phyloP scores from a whole-genome alignment of 768 basidiomycete species.

The Baorangia bicolor region DNA sequence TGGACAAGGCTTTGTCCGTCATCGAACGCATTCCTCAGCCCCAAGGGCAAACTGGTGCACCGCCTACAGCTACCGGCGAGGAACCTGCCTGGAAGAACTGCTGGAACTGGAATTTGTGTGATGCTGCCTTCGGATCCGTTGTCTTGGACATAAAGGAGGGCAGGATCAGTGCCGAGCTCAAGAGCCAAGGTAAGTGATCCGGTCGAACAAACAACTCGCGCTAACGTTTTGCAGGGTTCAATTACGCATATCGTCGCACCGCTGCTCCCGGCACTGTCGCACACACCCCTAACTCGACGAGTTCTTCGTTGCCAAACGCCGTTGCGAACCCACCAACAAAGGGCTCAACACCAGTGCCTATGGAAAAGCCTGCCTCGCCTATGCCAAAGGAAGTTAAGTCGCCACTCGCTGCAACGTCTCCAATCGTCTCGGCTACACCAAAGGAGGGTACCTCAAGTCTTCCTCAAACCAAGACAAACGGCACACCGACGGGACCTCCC shows the following conservation, averaged over 20 bases:
- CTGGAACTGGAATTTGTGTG: conserved; percentile 99
- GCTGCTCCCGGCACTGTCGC: conserved; percentile 51
- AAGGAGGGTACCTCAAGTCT: conserved; percentile 37
- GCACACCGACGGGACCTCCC: conserved; percentile 28
- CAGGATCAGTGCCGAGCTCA: conserved; percentile 86
- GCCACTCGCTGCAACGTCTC: conserved; percentile 35
- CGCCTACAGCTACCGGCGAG: conserved; percentile 60
- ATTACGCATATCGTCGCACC: conserved; percentile 89
- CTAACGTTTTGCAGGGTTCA: conserved; percentile 65
- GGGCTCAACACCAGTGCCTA: conserved; percentile 33
- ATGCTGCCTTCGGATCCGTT: conserved; percentile 89
- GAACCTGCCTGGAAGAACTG: conserved; percentile 98
- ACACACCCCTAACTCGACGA: conserved; percentile 58
- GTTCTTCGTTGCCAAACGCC: conserved; percentile 48
- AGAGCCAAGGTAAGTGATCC: conserved; percentile 74
- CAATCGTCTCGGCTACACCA: conserved; percentile 31
- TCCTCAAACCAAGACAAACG: conserved; percentile 34
- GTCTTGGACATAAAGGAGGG: conserved; percentile 91
- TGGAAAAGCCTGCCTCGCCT: conserved; percentile 38
- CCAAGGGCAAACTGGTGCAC: conserved; percentile 37
- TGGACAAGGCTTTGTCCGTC: conserved; percentile 88
- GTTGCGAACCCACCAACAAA: conserved; percentile 34
- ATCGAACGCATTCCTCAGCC: conserved; percentile 73
- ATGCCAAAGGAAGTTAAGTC: conserved; percentile 34
- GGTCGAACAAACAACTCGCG: neutral